Evolutionary conservation across 228 moss, liverwort and hornwort species (phyloP), one percentile per base, ranked within the genome.

Genomic region (Sphagnum magellanicum): DNA sequence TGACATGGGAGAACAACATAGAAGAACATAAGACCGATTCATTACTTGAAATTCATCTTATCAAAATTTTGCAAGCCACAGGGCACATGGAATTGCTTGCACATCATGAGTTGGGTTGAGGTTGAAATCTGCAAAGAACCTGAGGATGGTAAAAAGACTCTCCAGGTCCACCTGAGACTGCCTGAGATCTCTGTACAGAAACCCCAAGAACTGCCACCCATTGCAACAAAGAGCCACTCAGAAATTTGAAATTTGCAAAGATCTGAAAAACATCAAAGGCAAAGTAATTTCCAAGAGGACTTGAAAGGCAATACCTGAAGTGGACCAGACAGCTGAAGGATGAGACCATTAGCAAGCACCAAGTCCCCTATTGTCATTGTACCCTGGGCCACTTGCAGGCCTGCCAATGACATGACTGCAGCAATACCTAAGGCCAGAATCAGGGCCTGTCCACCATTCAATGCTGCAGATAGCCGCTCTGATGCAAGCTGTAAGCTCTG

Each of bases 141-240:
- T 76, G 64, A 95, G 90, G 71, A 95, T 95, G 62, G 77, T 78
- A 72, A 95, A 95, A 48, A 95, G 76, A 69, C 92, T 87, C 75
- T 95, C 95, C 84, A 95, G 78, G 75, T 95, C 95, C 79, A 95
- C 92, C 78, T 90, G 86, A 16, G 95, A 95, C 77, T 95, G 92
- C 74, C 95, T 84, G 51, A 95, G 84, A 81, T 92, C 95, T 84
- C 95, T 89, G 76, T 95, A 95, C 16, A 95, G 82, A 75, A 85
- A 95, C 71, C 95, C 95, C 77, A 95, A 74, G 82, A 95, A 95
- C 92, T 95, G 80, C 53, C 71, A 74, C 53, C 66, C 4, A 70
- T 32, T 32, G 32, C 74, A 79, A 51, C 49, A 60, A 6, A 12
- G 14, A n/a, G 10, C 11, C 49, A 47, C 14, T 15, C n/a, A 10